Percentiles rank a stretch among this genome's conserved stretches.
Conservation (phyloP, 176 grass and related monocot genomes). For the Phyllostachys edulis region DNA sequence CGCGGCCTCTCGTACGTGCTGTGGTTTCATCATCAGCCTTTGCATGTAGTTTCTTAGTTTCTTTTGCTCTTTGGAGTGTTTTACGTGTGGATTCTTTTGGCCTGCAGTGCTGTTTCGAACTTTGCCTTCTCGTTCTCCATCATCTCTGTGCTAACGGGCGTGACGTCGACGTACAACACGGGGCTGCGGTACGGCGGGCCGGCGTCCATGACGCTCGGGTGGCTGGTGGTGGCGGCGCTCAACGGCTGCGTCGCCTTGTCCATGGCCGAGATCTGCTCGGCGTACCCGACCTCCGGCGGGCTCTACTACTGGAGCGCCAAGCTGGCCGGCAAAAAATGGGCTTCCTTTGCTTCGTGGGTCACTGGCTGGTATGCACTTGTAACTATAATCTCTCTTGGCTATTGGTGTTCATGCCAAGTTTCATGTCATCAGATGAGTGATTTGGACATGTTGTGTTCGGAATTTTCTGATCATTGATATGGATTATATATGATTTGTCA, state of each 20-base stretch:
- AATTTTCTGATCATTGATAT: not conserved
- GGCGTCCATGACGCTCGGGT: slow-evolving; percentile 57
- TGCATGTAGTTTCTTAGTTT: not conserved
- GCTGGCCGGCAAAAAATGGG: slow-evolving; percentile 69
- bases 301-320: slow-evolving; percentile 96
- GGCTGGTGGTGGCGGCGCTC: slow-evolving; percentile 45
- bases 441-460: not conserved
- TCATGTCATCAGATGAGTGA: not conserved
- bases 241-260: slow-evolving; percentile 59
- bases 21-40: not conserved
- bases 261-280: slow-evolving; percentile 92
- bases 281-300: slow-evolving; percentile 80
- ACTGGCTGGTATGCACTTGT: slow-evolving; percentile 58
- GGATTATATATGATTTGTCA: not conserved
- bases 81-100: not conserved
- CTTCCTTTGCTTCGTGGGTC: slow-evolving; percentile 65
- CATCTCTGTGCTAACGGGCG: slow-evolving; percentile 60
- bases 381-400: not conserved
- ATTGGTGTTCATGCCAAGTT: not conserved
- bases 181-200: slow-evolving; percentile 71
- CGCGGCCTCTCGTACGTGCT: slow-evolving; percentile 56
- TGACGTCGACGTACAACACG: slow-evolving; percentile 64
- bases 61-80: no score
- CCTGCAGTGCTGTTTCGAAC: slow-evolving; percentile 3
- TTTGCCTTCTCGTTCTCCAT: slow-evolving; percentile 54